Evolutionary conservation across 192 early-diverging fungal genomes (phyloP).

Genomic region (Coemansia sp.): DNA sequence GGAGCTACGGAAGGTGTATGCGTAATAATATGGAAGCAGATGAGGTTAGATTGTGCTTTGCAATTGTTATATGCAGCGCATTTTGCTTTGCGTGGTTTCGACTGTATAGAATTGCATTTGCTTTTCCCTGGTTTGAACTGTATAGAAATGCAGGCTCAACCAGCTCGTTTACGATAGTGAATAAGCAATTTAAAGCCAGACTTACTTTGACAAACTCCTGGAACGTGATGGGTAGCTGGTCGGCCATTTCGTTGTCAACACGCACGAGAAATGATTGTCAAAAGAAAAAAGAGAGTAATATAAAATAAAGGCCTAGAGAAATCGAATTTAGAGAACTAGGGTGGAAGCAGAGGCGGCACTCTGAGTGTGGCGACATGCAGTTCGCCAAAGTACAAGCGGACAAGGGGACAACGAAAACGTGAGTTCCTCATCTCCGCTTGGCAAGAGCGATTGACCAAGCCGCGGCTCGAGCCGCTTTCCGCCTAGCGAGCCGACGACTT

Average conservation of each 20-base stretch:
- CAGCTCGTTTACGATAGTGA: not conserved
- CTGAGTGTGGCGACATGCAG: not conserved
- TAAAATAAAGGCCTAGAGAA: not conserved
- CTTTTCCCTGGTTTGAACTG: not conserved
- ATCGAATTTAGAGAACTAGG: conserved; percentile 1
- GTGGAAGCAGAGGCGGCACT: not conserved
- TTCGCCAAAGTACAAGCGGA: not conserved
- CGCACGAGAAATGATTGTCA: conserved; percentile 13
- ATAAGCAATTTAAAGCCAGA: not conserved
- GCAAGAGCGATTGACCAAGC: not conserved
- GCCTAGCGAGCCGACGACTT: not conserved
- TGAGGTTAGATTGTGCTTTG: conserved; percentile 7
- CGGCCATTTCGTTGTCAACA: conserved; percentile 65
- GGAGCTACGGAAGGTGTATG: conserved; percentile 66
- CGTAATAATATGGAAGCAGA: not conserved
- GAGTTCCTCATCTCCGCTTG: conserved; percentile 6
- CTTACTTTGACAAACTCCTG: conserved; percentile 96
- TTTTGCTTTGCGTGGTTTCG: conserved; percentile 7
- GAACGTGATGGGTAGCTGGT: conserved; percentile 88
- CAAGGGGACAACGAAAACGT: conserved; percentile 3
- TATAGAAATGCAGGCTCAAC: not conserved
- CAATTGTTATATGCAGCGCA: not conserved
- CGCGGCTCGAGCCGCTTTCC: not conserved
- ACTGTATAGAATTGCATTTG: not conserved
- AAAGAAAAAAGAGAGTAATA: conserved; percentile 1